These are phyloP conservation scores for Allomyces macrogynus DNA, from an alignment of 192 early-diverging fungal species.

Conservation along the genomic window DNA sequence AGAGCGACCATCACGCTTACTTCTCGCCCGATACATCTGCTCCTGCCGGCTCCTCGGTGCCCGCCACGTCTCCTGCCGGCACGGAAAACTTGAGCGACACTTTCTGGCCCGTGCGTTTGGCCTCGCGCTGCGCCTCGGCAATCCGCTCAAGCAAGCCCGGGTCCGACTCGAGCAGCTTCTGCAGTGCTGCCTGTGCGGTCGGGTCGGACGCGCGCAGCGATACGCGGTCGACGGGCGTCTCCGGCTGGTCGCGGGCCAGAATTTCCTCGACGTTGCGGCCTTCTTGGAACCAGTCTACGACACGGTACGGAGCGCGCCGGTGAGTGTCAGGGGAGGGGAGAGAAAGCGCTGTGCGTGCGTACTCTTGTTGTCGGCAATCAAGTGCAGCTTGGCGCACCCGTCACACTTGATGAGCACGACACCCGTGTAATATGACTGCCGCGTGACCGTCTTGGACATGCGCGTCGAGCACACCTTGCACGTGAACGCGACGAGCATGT, in stretches of 20 bases:
- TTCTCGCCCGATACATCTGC: too few species aligned
- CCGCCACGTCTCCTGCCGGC: too few species aligned
- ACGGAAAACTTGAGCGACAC: too few species aligned
- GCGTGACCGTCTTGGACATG: constrained; percentile 77
- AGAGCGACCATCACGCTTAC: too few species aligned
- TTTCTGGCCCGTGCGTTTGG: background rate
- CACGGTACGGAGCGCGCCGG: background rate
- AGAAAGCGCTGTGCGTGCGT: background rate
- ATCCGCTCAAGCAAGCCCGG: background rate
- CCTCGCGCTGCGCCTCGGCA: background rate
- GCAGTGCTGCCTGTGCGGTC: background rate
- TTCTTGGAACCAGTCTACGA: background rate
- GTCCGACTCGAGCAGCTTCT: background rate
- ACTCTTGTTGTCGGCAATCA: constrained; percentile 74
- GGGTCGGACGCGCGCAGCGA: background rate
- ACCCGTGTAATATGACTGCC: constrained; percentile 67
- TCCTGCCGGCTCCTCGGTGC: too few species aligned
- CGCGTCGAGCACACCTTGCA: constrained; percentile 82
- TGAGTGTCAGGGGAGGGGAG: background rate
- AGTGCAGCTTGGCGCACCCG: constrained; percentile 67
- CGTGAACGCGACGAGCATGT: constrained; percentile 72
- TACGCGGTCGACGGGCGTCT: background rate
- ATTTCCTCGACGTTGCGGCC: background rate
- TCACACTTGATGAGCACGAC: constrained; percentile 90
- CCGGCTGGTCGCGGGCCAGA: background rate